These are phyloP conservation scores for Phragmites australis DNA, from an alignment of 176 grass and related monocot species.

Conservation along the genomic window DNA sequence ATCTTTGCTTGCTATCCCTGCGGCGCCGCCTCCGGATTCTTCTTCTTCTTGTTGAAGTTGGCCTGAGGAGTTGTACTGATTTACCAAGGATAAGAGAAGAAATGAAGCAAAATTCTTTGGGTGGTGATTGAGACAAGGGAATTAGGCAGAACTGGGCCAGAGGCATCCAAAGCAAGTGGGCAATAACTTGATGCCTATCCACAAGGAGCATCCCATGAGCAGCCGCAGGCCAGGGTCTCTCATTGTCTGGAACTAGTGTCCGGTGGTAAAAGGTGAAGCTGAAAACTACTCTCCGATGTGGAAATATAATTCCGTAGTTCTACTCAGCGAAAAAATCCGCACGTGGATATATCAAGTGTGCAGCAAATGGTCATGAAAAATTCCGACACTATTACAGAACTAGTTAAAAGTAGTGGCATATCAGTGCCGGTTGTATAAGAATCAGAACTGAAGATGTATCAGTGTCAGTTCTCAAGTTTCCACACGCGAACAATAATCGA, in stretches of 20 bases:
- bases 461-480: too few relatives aligned
- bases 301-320: background rate
- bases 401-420: too few relatives aligned
- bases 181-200: conserved; percentile 45
- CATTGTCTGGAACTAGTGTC: background rate
- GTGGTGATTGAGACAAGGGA: conserved; percentile 30
- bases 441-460: too few relatives aligned
- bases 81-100: background rate
- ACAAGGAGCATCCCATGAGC: conserved; percentile 26
- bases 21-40: background rate
- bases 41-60: conserved; percentile 22
- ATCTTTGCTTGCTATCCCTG: background rate
- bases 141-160: conserved; percentile 30
- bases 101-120: background rate
- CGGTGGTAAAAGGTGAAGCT: background rate
- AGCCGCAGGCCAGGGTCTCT: background rate
- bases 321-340: background rate
- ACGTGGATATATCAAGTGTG: background rate
- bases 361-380: background rate
- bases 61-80: conserved; percentile 1
- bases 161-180: conserved; percentile 28
- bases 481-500: too few relatives aligned
- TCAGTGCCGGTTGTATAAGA: too few relatives aligned
- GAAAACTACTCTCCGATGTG: conserved; percentile 7
- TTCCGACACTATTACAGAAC: background rate